A percentile compares a stretch with the other conserved stretches of the same genome.
Conservation (phyloP, 2,329 filamentous ascomycete species). For the Chalara sp. region DNA sequence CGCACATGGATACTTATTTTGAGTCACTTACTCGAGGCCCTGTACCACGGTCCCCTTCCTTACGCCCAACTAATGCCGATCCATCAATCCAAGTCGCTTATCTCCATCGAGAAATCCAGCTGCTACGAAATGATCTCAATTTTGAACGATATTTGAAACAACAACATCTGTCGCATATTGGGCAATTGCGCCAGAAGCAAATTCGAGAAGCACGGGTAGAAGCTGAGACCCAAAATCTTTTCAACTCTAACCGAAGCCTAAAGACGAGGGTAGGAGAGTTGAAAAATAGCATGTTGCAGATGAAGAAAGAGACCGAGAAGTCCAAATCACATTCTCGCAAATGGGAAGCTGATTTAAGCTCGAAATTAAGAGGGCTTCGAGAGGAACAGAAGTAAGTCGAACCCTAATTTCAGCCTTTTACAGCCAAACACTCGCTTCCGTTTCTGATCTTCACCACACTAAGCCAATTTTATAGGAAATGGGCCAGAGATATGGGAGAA, state of each 20-base stretch:
- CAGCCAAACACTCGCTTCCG: not conserved
- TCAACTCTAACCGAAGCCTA: slow-evolving; percentile 68
- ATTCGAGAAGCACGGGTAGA: slow-evolving; percentile 72
- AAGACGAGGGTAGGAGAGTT: slow-evolving; percentile 68
- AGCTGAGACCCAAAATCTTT: slow-evolving; percentile 74
- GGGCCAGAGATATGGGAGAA: slow-evolving; percentile 48
- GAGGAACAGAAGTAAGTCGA: slow-evolving; percentile 56
- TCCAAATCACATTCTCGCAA: slow-evolving; percentile 69
- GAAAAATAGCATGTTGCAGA: slow-evolving; percentile 61
- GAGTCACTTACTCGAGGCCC: slow-evolving; percentile 18
- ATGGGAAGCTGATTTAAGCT: slow-evolving; percentile 65
- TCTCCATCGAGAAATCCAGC: slow-evolving; percentile 66
- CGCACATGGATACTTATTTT: slow-evolving; percentile 23
- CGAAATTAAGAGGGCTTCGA: slow-evolving; percentile 57
- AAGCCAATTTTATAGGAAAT: slow-evolving; percentile 30
- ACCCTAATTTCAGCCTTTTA: not conserved
- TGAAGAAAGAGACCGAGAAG: slow-evolving; percentile 66
- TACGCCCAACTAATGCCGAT: slow-evolving; percentile 22
- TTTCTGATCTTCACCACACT: not conserved
- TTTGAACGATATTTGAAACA: slow-evolving; percentile 81
- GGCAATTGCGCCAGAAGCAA: slow-evolving; percentile 67
- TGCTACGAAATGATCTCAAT: slow-evolving; percentile 72
- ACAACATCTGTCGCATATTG: slow-evolving; percentile 76
- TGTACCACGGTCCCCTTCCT: slow-evolving; percentile 21
- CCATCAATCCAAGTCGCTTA: slow-evolving; percentile 38